Base-by-base conservation (phyloP, 345 rosid genomes). In the Sonneratia alba region DNA sequence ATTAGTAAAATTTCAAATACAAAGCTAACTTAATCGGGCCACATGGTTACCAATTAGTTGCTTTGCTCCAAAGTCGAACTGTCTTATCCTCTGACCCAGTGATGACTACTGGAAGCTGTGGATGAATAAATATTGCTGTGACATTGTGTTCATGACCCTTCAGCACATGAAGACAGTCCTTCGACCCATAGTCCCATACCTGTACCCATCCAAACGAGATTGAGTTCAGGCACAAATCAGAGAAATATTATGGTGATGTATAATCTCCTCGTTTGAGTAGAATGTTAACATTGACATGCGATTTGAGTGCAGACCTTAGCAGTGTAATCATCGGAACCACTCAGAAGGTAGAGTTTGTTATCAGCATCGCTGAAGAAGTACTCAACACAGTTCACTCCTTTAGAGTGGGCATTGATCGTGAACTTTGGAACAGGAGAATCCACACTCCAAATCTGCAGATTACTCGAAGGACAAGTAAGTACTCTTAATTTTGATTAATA, bases 81-180 rank as follows among this genome's bases (percentile, higher is more conserved):
- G 85, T 84, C 53, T 83, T 83, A 76, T 84, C 87, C 78, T 84
- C 87, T 4, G 87, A 84, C 65, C 87, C 87, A 8, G 87, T 84
- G 34, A 84, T 80, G 71, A 84, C 82, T 36, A 84, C 80, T 59
- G 87, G 87, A 51, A 82, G 82, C 72, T 84, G 85, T 7, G 87
- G 87, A 75, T 84, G 87, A 76, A 82, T 78, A 70, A 83, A 82
- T 71, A 84, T 83, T 3, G 87, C 85, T 49, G 87, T 82, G 49
- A 84, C 87, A 80, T 84, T 84, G 72, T 84, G 87, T 1, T 83
- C 80, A 69, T 84, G 87, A 43, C 85, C 87, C 40, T 82, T 85
- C 32, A 84, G 71, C 1, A 84, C 82, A 73, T 80, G 82, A 64
- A 84, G 84, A 73, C 87, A 84, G 66, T 82, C 80, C 78, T 80